These are phyloP conservation scores for Clarkia xantiana DNA, from an alignment of 345 rosid species.

Conservation along the genomic window DNA sequence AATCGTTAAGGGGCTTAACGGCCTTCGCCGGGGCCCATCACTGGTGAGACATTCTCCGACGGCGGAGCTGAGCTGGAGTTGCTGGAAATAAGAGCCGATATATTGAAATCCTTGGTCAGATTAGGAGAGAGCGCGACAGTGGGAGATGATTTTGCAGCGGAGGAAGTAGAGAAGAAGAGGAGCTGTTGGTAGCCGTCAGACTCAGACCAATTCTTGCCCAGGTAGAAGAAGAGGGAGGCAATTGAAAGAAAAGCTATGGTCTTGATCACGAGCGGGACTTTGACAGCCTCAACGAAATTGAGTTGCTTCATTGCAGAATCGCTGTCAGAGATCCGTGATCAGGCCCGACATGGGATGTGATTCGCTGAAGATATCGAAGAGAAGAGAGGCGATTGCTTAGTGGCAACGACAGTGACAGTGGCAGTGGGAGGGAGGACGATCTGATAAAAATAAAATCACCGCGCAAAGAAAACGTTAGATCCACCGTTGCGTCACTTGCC, in stretches of 20 bases:
- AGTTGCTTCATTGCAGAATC: constrained; percentile 34
- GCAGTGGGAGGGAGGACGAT: too few species aligned
- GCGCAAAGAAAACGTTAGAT: too few species aligned
- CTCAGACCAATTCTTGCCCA: constrained; percentile 84
- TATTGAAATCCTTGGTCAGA: constrained; percentile 25
- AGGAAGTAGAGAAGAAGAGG: constrained; percentile 51
- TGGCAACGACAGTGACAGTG: too few species aligned
- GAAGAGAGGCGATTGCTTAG: too few species aligned
- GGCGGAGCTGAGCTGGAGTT: constrained; percentile 11
- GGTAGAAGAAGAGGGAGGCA: constrained; percentile 59
- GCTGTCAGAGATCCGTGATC: background rate
- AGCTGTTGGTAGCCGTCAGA: constrained; percentile 53
- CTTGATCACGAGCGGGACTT: constrained; percentile 23
- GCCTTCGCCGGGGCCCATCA: background rate
- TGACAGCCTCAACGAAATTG: constrained; percentile 22
- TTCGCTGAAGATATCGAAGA: too few species aligned
- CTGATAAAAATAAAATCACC: too few species aligned
- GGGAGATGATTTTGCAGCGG: constrained; percentile 28
- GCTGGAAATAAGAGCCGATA: constrained; percentile 25
- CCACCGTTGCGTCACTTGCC: too few species aligned
- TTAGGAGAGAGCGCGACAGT: constrained; percentile 53
- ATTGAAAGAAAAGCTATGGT: constrained; percentile 35
- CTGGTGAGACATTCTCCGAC: constrained; percentile 1
- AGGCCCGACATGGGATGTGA: too few species aligned
- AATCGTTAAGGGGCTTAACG: too few species aligned